phyloP scores from a whole-genome alignment of 306 rosid species.

The Fagus crenata region DNA sequence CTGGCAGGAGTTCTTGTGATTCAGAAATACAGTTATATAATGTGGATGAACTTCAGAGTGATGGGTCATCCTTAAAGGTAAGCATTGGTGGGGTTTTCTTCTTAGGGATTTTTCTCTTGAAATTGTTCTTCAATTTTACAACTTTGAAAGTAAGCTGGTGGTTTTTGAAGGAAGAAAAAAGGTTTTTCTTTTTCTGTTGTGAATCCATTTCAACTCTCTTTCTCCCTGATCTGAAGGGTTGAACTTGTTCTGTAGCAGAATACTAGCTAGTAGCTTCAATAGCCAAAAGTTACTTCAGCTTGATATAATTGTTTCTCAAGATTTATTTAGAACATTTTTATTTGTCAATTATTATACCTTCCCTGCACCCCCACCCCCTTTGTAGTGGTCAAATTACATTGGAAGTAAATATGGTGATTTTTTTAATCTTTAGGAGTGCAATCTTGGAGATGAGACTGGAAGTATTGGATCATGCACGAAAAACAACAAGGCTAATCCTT shows the following conservation, averaged over 20 bases:
- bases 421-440: conserved; percentile 42
- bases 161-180: neutral
- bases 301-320: neutral
- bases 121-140: neutral
- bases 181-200: neutral
- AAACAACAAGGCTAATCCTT: conserved; percentile 29
- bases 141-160: neutral
- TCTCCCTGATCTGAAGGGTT: neutral
- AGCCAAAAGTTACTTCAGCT: neutral
- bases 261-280: neutral
- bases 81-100: conserved; percentile 16
- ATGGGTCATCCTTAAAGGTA: conserved; percentile 39
- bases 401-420: conserved; percentile 18
- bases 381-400: neutral
- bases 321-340: neutral
- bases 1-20: conserved; percentile 33
- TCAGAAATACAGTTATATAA: conserved; percentile 24
- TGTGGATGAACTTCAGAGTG: conserved; percentile 25
- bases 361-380: neutral
- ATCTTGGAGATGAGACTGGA: conserved; percentile 25
- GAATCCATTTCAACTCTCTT: neutral
- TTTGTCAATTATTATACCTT: neutral
- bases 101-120: neutral
- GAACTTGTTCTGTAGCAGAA: neutral
- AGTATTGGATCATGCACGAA: conserved; percentile 32